Conservation (phyloP, 441 rosid genomes). For the Euphorbia schlechtendalii region DNA sequence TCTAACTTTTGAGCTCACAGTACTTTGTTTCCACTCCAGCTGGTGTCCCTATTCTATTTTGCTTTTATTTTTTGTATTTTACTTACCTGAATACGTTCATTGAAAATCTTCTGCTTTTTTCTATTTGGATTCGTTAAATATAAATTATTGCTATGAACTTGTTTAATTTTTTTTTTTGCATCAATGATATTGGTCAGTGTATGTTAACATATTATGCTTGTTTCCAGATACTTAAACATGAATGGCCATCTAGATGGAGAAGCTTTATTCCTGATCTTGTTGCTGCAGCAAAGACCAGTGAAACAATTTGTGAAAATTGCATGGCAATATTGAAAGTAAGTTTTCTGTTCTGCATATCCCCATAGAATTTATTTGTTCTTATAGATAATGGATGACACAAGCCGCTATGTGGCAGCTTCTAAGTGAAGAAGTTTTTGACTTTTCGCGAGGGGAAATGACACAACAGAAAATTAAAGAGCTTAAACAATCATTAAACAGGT, state of each 20-base stretch:
- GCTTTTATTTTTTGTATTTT: background rate
- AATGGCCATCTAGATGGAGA: constrained; percentile 98
- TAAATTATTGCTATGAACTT: background rate
- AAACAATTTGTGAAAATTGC: constrained; percentile 99
- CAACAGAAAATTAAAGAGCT: constrained; percentile 97
- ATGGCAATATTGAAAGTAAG: constrained; percentile 94
- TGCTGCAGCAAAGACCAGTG: constrained; percentile 98
- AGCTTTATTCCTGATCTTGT: constrained; percentile 99
- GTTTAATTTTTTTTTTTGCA: background rate
- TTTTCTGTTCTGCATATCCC: constrained; percentile 7
- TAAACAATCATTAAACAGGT: constrained; percentile 96
- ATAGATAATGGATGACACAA: constrained; percentile 17
- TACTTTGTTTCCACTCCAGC: background rate
- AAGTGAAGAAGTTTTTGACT: constrained; percentile 99
- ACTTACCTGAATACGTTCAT: background rate
- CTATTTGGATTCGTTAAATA: background rate
- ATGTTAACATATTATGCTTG: background rate
- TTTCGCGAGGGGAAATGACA: constrained; percentile 99
- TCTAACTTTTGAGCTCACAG: constrained; percentile 1
- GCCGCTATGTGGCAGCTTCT: constrained; percentile 53
- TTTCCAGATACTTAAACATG: constrained; percentile 92
- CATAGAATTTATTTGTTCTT: constrained; percentile 5
- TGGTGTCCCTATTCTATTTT: background rate
- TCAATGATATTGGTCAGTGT: background rate
- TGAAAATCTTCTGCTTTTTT: too few species aligned